Percentiles rank a stretch among this genome's conserved stretches.
These are phyloP conservation scores for Venturia carpophila DNA, from an alignment of 2,329 filamentous ascomycete genomes.

Conservation along the genomic window DNA sequence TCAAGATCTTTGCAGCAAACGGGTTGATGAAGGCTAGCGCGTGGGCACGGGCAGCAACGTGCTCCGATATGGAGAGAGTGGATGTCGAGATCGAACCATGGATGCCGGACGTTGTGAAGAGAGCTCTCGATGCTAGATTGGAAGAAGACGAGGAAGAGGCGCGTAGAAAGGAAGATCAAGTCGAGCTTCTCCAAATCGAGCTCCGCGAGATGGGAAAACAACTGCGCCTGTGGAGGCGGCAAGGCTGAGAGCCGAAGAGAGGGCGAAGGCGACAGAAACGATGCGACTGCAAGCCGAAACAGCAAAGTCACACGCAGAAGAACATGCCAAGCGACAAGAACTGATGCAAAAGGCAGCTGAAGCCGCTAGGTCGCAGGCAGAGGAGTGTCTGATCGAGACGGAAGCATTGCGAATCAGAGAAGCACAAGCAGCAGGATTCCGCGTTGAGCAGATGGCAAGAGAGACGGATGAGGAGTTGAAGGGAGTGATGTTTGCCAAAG, in stretches of 20 bases:
- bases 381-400: slow-evolving; percentile 22
- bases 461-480: slow-evolving; percentile 3
- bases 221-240: slow-evolving; percentile 24
- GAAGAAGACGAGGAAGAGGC: slow-evolving; percentile 34
- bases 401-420: neutral
- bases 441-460: neutral
- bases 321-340: slow-evolving; percentile 22
- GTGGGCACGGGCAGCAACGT: slow-evolving; percentile 83
- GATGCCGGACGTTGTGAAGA: slow-evolving; percentile 51
- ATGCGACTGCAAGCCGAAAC: neutral
- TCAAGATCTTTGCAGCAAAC: slow-evolving; percentile 92
- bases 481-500: neutral
- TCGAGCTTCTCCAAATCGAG: slow-evolving; percentile 23
- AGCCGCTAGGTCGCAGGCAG: slow-evolving; percentile 24
- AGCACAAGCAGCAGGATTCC: neutral
- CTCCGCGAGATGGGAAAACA: slow-evolving; percentile 24
- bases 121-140: slow-evolving; percentile 49
- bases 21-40: slow-evolving; percentile 86
- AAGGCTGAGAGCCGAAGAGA: slow-evolving; percentile 27
- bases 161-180: slow-evolving; percentile 26
- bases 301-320: neutral
- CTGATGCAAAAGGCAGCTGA: slow-evolving; percentile 24
- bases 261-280: slow-evolving; percentile 9
- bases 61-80: slow-evolving; percentile 98
- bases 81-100: slow-evolving; percentile 84